Conservation (phyloP, 495 filamentous ascomycete genomes). For the Cladorrhinum samala region DNA sequence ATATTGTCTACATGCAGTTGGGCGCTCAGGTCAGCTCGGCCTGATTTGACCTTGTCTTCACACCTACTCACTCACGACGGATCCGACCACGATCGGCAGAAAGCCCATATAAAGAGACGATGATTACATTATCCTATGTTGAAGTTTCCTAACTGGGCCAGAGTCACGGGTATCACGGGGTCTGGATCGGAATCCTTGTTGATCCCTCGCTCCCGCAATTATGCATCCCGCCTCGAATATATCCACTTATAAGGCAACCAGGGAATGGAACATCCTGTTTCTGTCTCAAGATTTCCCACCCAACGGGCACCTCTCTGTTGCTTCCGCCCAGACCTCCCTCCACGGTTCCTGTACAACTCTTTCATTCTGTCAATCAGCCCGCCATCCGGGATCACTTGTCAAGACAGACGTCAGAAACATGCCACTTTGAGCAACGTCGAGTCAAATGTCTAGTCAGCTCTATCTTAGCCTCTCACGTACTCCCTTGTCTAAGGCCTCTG, state of each 20-base stretch:
- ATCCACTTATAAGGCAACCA: slow-evolving; percentile 3
- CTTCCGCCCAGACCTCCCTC: background rate
- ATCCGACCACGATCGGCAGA: background rate
- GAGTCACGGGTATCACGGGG: background rate
- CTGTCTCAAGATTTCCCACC: background rate
- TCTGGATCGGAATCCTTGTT: background rate
- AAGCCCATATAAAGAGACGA: background rate
- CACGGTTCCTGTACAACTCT: background rate
- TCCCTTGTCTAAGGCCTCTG: too few species aligned
- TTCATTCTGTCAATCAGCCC: background rate
- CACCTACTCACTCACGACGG: background rate
- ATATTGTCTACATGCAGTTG: background rate
- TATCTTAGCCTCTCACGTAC: background rate
- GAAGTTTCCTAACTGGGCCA: background rate
- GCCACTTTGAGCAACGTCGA: background rate
- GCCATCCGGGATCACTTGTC: background rate
- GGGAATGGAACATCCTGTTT: slow-evolving; percentile 1
- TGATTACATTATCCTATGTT: background rate
- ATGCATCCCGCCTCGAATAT: background rate
- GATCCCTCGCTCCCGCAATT: background rate
- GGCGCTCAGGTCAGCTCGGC: background rate
- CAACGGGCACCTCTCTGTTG: background rate
- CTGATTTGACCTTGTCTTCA: background rate
- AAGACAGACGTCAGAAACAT: slow-evolving; percentile 7
- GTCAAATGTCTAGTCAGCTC: background rate